Conservation (phyloP, 2,329 filamentous ascomycete species). For the Diaporthe vaccinii region DNA sequence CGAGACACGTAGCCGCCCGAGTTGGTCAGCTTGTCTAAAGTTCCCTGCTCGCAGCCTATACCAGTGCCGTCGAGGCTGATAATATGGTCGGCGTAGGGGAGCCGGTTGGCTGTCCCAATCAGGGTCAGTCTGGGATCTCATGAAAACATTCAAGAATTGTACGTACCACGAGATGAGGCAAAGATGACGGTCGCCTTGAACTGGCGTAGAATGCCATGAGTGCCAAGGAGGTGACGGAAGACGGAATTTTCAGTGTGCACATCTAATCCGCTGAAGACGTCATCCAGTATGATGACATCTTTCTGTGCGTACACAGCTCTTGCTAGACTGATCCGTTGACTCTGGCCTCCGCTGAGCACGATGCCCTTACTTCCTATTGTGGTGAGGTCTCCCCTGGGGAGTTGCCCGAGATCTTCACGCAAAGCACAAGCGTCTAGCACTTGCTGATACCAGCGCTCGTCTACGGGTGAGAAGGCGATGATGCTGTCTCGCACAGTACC, state of each 20-base stretch:
- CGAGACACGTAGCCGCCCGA: slow-evolving; percentile 7
- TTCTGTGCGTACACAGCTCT: slow-evolving; percentile 59
- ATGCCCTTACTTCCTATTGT: slow-evolving; percentile 41
- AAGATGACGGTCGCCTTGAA: slow-evolving; percentile 52
- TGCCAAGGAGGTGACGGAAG: slow-evolving; percentile 57
- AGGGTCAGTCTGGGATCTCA: background rate
- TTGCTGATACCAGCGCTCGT: slow-evolving; percentile 41
- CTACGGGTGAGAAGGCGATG: slow-evolving; percentile 34
- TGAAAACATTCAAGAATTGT: background rate
- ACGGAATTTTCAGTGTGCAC: slow-evolving; percentile 57
- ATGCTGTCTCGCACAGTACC: slow-evolving; percentile 43
- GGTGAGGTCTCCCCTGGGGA: slow-evolving; percentile 39
- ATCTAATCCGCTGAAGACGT: slow-evolving; percentile 61
- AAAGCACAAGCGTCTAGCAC: slow-evolving; percentile 37
- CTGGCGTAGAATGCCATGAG: slow-evolving; percentile 56
- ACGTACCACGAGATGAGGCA: slow-evolving; percentile 5
- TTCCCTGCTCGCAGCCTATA: slow-evolving; percentile 15
- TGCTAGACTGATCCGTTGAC: slow-evolving; percentile 50
- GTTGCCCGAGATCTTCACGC: slow-evolving; percentile 33
- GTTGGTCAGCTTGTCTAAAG: slow-evolving; percentile 2
- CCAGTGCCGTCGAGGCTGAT: slow-evolving; percentile 11
- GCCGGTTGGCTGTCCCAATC: background rate
- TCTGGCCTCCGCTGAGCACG: slow-evolving; percentile 43
- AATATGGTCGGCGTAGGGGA: slow-evolving; percentile 9
- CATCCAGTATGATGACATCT: slow-evolving; percentile 59